Percentiles rank a stretch among this genome's conserved stretches.
Evolutionary conservation across 305 asterid genomes (phyloP).

Genomic region (Fraxinus nigra): DNA sequence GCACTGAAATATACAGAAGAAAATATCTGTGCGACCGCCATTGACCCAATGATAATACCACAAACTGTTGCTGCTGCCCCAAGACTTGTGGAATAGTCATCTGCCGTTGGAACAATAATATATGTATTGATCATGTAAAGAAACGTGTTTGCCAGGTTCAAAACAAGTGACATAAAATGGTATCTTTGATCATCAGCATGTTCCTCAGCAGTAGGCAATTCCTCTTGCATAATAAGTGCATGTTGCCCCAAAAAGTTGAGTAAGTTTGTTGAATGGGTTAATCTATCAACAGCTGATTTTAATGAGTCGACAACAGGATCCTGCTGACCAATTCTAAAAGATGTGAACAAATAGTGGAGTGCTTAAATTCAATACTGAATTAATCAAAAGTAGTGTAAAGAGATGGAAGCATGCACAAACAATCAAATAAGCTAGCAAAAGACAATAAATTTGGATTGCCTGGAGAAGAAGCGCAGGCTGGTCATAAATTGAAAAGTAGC

Average conservation of each 20-base stretch:
- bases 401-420: background rate
- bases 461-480: conserved; percentile 85
- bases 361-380: background rate
- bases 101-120: conserved; percentile 96
- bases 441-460: conserved; percentile 35
- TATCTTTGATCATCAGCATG: conserved; percentile 64
- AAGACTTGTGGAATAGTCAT: conserved; percentile 93
- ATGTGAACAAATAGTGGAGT: conserved; percentile 19
- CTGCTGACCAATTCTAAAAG: conserved; percentile 41
- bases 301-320: conserved; percentile 85
- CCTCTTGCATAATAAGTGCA: conserved; percentile 97
- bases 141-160: conserved; percentile 92
- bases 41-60: conserved; percentile 91
- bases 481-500: conserved; percentile 92
- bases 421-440: conserved; percentile 14
- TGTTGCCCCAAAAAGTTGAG: conserved; percentile 86
- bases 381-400: background rate
- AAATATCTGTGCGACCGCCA: conserved; percentile 97
- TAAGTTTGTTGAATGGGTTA: conserved; percentile 78
- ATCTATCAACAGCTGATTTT: conserved; percentile 75
- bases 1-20: conserved; percentile 99
- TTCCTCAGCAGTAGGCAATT: conserved; percentile 72
- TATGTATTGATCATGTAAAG: conserved; percentile 96
- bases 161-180: conserved; percentile 85
- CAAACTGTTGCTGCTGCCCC: conserved; percentile 99